These are phyloP conservation scores for Penicillium bialowiezense DNA, from an alignment of 495 filamentous ascomycete species.

Conservation along the genomic window DNA sequence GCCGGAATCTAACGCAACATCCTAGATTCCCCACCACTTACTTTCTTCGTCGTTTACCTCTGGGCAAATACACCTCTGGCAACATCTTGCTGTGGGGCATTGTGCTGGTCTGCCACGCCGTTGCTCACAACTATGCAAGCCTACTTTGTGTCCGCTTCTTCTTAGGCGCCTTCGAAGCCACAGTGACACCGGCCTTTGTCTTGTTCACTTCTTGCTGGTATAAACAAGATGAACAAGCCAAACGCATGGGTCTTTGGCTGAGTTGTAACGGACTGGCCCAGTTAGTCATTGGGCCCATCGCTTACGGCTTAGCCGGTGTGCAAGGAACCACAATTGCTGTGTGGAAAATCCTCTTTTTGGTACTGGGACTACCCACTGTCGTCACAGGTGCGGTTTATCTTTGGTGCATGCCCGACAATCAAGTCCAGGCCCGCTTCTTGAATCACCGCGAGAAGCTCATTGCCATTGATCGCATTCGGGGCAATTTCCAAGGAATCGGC, in stretches of 20 bases:
- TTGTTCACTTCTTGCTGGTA: constrained; percentile 45
- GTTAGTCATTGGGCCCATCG: constrained; percentile 42
- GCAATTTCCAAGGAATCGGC: constrained; percentile 50
- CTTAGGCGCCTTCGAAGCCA: constrained; percentile 58
- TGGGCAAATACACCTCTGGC: constrained; percentile 40
- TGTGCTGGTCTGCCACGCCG: constrained; percentile 49
- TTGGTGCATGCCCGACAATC: constrained; percentile 44
- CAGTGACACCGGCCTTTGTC: constrained; percentile 51
- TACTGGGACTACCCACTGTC: constrained; percentile 27
- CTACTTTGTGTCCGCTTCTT: constrained; percentile 48
- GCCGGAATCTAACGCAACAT: not conserved
- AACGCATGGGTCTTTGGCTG: constrained; percentile 48
- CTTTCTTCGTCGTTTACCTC: constrained; percentile 43
- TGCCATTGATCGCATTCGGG: constrained; percentile 47
- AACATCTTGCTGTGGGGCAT: constrained; percentile 51
- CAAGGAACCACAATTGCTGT: constrained; percentile 17
- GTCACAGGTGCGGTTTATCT: constrained; percentile 31
- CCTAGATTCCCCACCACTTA: constrained; percentile 41
- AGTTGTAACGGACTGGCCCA: constrained; percentile 47
- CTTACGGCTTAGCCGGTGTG: constrained; percentile 29
- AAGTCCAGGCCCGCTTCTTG: constrained; percentile 35
- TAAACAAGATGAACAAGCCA: constrained; percentile 45
- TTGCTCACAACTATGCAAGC: constrained; percentile 38
- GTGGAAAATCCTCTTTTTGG: constrained; percentile 32
- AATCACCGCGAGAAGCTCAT: constrained; percentile 37